These are phyloP conservation scores for Thymus mandschuricus DNA, from an alignment of 257 asterid species.

Conservation along the genomic window DNA sequence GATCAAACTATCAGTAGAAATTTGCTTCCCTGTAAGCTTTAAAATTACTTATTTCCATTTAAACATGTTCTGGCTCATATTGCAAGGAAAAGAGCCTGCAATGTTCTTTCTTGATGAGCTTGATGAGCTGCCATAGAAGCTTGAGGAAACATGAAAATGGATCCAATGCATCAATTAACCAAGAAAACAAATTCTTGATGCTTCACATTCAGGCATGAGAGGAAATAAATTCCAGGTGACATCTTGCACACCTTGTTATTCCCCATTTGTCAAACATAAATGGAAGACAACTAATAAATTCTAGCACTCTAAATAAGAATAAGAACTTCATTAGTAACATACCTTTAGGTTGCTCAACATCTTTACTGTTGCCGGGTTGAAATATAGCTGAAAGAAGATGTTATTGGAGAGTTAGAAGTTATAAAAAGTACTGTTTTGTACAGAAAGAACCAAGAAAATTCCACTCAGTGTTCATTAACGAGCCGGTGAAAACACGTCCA, in stretches of 20 bases:
- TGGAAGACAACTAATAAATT: neutral
- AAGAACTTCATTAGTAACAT: slow-evolving; percentile 31
- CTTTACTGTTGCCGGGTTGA: slow-evolving; percentile 97
- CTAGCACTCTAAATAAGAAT: slow-evolving; percentile 25
- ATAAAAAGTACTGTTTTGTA: neutral
- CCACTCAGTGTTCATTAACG: slow-evolving; percentile 18
- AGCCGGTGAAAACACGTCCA: slow-evolving; percentile 4
- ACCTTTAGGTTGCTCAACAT: slow-evolving; percentile 99
- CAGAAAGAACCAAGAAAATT: slow-evolving; percentile 20
- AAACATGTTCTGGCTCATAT: slow-evolving; percentile 13
- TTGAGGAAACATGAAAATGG: slow-evolving; percentile 24
- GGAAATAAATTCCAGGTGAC: slow-evolving; percentile 17
- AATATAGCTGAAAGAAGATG: slow-evolving; percentile 69
- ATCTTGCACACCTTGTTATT: slow-evolving; percentile 15
- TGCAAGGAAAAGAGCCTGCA: slow-evolving; percentile 11
- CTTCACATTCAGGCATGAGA: slow-evolving; percentile 14
- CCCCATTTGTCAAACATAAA: slow-evolving; percentile 15
- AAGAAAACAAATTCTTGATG: slow-evolving; percentile 13
- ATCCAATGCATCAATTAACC: slow-evolving; percentile 9
- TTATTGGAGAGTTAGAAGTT: slow-evolving; percentile 18
- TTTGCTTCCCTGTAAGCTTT: slow-evolving; percentile 18
- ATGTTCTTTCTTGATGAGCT: slow-evolving; percentile 24
- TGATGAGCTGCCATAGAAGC: slow-evolving; percentile 9
- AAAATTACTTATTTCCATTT: slow-evolving; percentile 1
- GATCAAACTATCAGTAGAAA: slow-evolving; percentile 11